Base-by-base conservation (phyloP, 148 eudicot genomes). In the Rhododendron vialii region DNA sequence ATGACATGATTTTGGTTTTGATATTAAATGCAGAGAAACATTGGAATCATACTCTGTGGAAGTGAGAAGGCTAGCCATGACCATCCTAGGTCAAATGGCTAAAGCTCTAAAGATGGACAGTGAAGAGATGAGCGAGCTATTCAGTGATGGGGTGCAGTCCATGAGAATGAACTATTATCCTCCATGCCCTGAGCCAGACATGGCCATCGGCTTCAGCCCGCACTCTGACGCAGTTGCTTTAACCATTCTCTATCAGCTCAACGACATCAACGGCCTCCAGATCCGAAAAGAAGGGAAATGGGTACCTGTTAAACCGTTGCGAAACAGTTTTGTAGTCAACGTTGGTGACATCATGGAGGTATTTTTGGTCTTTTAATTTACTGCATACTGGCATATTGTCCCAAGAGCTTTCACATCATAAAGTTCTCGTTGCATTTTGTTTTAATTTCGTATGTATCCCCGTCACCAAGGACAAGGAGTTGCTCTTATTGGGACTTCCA, bases 161-260 rank as follows among this genome's bases (percentile, higher is more conserved):
- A 88, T 93, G 85, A 87, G 98, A 81, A 91, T 95, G 94, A 95
- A 92, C 74, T 95, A 92, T 71, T 95, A 95, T 85, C 98, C 96
- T 26, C 95, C 94, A 14, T 95, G 98, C 82, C 98, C 95, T 0
- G 86, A 95, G 77, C 94, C 98, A 17, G 87, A 90, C 20, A 80
- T 82, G 83, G 95, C 88, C 33, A 86, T 92, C 10, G 96, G 98
- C 17, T 84, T 95, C 76, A 73, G 88, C 35, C 92, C 95, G 59
- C 98, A 95, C 83, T 95, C 96, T 3, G 98, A 95, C 67, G 90
- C 94, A 1, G 90, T 22, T 83, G 93, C 90, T 17, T 84, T 95
- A 28, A 95, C 98, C 20, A 91, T 95, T 53, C 91, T 95, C 24
- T 89, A 84, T 59, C 96, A 92, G 81, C 86, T 92, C 45, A 89